Evolutionary conservation across 139 green algal species (phyloP).

Genomic region (Coelastrella sp.): DNA sequence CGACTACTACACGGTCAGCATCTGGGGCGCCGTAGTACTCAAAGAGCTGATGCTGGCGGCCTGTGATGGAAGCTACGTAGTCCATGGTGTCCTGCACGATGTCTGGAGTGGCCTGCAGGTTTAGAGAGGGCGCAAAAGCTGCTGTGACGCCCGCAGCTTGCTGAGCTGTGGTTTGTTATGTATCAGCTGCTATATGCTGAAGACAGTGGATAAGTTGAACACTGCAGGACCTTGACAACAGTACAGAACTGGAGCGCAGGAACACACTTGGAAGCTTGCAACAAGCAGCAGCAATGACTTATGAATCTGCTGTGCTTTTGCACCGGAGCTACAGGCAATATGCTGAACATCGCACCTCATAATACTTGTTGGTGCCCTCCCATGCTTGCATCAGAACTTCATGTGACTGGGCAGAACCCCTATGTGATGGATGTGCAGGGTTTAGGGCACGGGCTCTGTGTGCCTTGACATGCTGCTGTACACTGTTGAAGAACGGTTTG

Average conservation of each 20-base stretch:
- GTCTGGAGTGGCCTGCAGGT: slow-evolving; percentile 37
- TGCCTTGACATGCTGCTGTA: slow-evolving; percentile 31
- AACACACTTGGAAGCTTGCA: too few relatives aligned
- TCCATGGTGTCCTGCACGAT: slow-evolving; percentile 49
- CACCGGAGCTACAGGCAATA: background rate
- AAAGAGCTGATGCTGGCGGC: slow-evolving; percentile 61
- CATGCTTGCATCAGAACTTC: slow-evolving; percentile 65
- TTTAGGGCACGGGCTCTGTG: slow-evolving; percentile 56
- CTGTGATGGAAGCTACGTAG: slow-evolving; percentile 54
- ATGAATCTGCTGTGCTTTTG: background rate
- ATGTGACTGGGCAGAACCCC: slow-evolving; percentile 50
- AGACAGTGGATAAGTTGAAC: too few relatives aligned
- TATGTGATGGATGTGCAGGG: slow-evolving; percentile 59
- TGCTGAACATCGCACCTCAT: slow-evolving; percentile 18
- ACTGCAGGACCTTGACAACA: too few relatives aligned
- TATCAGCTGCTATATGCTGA: too few relatives aligned
- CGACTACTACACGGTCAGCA: slow-evolving; percentile 59
- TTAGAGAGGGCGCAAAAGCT: too few relatives aligned
- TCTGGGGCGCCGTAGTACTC: slow-evolving; percentile 61
- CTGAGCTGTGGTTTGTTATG: too few relatives aligned
- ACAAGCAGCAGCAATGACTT: too few relatives aligned
- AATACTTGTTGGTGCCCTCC: slow-evolving; percentile 62
- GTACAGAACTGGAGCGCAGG: too few relatives aligned
- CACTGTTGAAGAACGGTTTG: slow-evolving; percentile 43
- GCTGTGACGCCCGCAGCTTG: too few relatives aligned